Base-by-base conservation (phyloP, 2,329 filamentous ascomycete species). In the Arthrobotrys conoides region DNA sequence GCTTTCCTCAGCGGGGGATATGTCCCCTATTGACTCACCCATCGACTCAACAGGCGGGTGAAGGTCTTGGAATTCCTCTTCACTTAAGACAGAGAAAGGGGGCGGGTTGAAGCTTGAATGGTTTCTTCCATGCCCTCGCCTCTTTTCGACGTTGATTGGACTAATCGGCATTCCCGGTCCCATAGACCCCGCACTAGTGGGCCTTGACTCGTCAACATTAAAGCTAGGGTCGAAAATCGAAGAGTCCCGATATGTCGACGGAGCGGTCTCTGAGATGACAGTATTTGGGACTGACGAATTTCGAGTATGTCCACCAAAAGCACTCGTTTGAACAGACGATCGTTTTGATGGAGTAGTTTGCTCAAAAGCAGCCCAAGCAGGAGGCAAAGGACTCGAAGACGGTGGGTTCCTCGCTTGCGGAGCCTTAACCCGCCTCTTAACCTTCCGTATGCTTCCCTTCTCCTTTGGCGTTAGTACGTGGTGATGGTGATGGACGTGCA, bases 401-500 rank as follows among this genome's bases (percentile, higher is more conserved):
- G 6, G 90, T 90, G 64, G 93, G 88, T 16, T 91, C 84, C 33
- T 88, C 87, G 0, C 90, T 86, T 12, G 88, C 88, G 9, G 93
- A 85, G 22, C 89, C 87, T 36, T 89, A 88, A 1, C 92, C 90
- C 86, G 91, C 92, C 85, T 63, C 68, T 75, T 79, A 33, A 71
- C 70, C 24, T 79, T 79, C 18, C 76, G 76, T 20, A 75, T 24
- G 51, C 76, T 73, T 10, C 69, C 61, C 57, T 79, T 79, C 20
- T 88, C 86, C 83, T 90, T 91, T 10, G 72, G 66, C 67, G 88
- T 85, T 0, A 90, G 86, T 10, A 91, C 89, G 81, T 97, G 94
- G 83, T 97, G 97, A 83, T 98, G 95, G 82, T 98, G 94, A 83
- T 98, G 95, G 55, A 98, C 92, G 82, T 97, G 95, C 14, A 97